Evolutionary conservation across 495 filamentous ascomycete species (phyloP).

Genomic region (Aspergillus nidulans): DNA sequence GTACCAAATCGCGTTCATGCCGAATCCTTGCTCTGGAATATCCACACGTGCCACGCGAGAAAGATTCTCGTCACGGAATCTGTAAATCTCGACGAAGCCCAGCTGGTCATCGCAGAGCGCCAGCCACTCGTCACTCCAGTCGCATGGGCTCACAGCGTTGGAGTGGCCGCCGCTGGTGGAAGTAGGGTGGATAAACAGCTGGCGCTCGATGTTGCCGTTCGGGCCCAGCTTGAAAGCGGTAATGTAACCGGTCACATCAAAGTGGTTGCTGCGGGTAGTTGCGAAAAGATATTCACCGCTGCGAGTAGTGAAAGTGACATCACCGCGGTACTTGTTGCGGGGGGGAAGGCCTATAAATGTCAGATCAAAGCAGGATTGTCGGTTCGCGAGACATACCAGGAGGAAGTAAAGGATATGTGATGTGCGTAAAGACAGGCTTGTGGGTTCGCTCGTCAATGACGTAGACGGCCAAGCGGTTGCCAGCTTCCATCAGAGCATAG

Average conservation of each 20-base stretch:
- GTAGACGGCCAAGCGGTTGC: conserved; percentile 75
- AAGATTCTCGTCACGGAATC: conserved; percentile 74
- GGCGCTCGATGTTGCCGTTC: conserved; percentile 65
- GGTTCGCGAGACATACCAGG: conserved; percentile 44
- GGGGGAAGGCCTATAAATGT: conserved; percentile 48
- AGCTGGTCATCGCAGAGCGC: conserved; percentile 81
- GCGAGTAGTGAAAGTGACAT: conserved; percentile 65
- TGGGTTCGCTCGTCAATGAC: conserved; percentile 70
- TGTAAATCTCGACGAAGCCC: conserved; percentile 80
- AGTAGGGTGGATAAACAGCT: conserved; percentile 75
- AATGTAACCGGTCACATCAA: conserved; percentile 73
- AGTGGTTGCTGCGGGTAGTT: conserved; percentile 70
- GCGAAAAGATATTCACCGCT: conserved; percentile 72
- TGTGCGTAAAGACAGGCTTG: conserved; percentile 76
- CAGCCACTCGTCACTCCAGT: conserved; percentile 80
- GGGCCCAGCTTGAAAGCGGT: conserved; percentile 69
- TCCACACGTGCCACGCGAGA: conserved; percentile 67
- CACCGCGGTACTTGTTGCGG: conserved; percentile 63
- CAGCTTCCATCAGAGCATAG: conserved; percentile 81
- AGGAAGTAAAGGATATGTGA: conserved; percentile 72
- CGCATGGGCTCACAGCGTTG: conserved; percentile 74
- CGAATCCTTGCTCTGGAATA: conserved; percentile 76
- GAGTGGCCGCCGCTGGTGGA: conserved; percentile 82
- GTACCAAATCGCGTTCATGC: conserved; percentile 90
- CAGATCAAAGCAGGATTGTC: conserved; percentile 42